These are phyloP conservation scores for Ramichloridium luteum DNA, from an alignment of 2,329 filamentous ascomycete species.

Conservation along the genomic window DNA sequence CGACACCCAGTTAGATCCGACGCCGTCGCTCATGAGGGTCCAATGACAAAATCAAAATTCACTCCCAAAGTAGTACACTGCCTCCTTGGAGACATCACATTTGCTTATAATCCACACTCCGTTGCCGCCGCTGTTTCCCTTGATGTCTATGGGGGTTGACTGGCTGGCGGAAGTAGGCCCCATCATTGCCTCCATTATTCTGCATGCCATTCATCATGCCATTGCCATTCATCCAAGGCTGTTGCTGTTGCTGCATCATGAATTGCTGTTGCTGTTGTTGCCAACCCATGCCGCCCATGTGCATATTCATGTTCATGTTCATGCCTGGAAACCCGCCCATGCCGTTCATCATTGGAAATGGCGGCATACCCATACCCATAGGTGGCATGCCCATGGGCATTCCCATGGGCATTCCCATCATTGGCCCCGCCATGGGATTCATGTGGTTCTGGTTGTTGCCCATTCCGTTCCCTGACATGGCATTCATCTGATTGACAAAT, in stretches of 20 bases:
- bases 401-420: constrained; percentile 17
- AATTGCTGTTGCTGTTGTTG: constrained; percentile 6
- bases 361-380: constrained; percentile 7
- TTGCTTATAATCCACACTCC: constrained; percentile 85
- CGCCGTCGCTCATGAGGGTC: no score
- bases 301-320: constrained; percentile 8
- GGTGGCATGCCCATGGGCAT: constrained; percentile 13
- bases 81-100: constrained; percentile 35
- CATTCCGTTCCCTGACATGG: constrained; percentile 25
- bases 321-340: constrained; percentile 20
- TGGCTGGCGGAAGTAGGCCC: constrained; percentile 89
- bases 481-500: constrained; percentile 36
- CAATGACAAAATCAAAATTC: no score
- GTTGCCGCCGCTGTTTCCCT: constrained; percentile 63
- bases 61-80: constrained; percentile 1
- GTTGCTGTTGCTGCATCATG: constrained; percentile 16
- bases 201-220: constrained; percentile 13
- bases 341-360: constrained; percentile 13
- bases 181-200: constrained; percentile 73
- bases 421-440: constrained; percentile 20
- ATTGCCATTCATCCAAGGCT: constrained; percentile 23
- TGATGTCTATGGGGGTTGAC: constrained; percentile 89
- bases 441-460: constrained; percentile 19
- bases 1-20: no score
- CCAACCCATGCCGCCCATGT: constrained; percentile 23